Percentiles rank a stretch among this genome's conserved stretches.
phyloP scores from a whole-genome alignment of 257 asterid genomes.

The Striga asiatica region DNA sequence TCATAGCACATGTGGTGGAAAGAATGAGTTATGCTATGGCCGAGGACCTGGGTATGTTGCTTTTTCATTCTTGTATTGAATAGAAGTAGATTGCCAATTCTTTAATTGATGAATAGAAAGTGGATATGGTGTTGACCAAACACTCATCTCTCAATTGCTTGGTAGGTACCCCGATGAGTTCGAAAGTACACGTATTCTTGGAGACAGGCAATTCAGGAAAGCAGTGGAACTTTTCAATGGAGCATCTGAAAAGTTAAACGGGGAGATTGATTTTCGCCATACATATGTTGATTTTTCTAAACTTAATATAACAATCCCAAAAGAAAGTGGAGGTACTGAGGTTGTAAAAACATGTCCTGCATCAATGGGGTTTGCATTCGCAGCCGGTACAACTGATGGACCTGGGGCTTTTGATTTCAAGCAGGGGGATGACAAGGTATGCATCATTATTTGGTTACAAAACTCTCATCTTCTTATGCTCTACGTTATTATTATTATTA shows the following conservation, averaged over 20 bases:
- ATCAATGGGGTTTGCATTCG: constrained; percentile 98
- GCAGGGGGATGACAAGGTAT: constrained; percentile 91
- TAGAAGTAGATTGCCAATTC: too few relatives aligned
- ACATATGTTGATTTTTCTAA: constrained; percentile 67
- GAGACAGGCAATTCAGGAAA: constrained; percentile 79
- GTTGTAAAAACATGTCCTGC: constrained; percentile 89
- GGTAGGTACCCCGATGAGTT: constrained; percentile 86
- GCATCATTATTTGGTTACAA: constrained; percentile 7
- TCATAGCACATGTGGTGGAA: constrained; percentile 94
- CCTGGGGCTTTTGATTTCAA: constrained; percentile 99
- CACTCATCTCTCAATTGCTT: constrained; percentile 21
- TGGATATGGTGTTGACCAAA: constrained; percentile 1
- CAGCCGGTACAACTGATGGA: constrained; percentile 99
- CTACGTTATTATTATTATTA: constrained; percentile 7
- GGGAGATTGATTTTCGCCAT: constrained; percentile 78
- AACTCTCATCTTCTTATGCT: not conserved
- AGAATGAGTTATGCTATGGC: constrained; percentile 92
- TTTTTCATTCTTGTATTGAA: constrained; percentile 1
- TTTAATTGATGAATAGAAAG: constrained; percentile 3
- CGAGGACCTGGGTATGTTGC: constrained; percentile 90
- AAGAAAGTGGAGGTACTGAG: constrained; percentile 44
- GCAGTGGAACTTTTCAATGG: constrained; percentile 67
- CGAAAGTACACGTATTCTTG: constrained; percentile 90
- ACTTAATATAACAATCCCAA: constrained; percentile 57
- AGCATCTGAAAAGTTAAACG: constrained; percentile 67